These are phyloP conservation scores for Dissoconium aciculare DNA, from an alignment of 2,329 filamentous ascomycete genomes.

Conservation along the genomic window DNA sequence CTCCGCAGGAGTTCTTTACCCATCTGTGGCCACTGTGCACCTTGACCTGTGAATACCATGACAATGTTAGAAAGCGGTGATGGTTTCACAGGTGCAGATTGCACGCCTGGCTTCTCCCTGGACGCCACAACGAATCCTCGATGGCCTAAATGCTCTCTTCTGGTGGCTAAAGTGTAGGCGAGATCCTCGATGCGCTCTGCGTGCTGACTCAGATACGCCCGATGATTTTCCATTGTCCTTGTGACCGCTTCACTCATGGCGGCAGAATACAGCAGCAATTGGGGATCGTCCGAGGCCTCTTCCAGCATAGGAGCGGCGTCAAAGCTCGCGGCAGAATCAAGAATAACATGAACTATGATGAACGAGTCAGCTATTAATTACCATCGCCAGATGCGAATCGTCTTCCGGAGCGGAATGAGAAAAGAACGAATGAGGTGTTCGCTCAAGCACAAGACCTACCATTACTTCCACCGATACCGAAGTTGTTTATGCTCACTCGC, in stretches of 20 bases:
- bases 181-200: constrained; percentile 2
- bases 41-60: constrained; percentile 14
- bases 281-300: neutral
- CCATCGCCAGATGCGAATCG: too few species aligned
- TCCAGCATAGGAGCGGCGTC: neutral
- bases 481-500: constrained; percentile 11
- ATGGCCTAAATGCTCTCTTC: constrained; percentile 3
- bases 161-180: constrained; percentile 6
- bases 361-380: too few species aligned
- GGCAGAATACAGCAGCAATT: neutral
- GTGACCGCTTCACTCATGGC: neutral
- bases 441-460: too few species aligned
- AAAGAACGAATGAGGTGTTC: too few species aligned
- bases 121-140: constrained; percentile 4
- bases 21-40: constrained; percentile 10
- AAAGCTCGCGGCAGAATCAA: neutral
- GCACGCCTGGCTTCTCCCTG: too few species aligned
- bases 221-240: neutral
- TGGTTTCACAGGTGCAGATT: too few species aligned
- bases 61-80: too few species aligned
- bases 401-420: too few species aligned
- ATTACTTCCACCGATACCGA: constrained; percentile 17
- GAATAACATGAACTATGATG: constrained; percentile 1
- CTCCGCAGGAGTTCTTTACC: constrained; percentile 6
- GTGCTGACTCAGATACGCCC: neutral